These are phyloP conservation scores for Penicillium alfredii DNA, from an alignment of 495 filamentous ascomycete species.

Conservation along the genomic window DNA sequence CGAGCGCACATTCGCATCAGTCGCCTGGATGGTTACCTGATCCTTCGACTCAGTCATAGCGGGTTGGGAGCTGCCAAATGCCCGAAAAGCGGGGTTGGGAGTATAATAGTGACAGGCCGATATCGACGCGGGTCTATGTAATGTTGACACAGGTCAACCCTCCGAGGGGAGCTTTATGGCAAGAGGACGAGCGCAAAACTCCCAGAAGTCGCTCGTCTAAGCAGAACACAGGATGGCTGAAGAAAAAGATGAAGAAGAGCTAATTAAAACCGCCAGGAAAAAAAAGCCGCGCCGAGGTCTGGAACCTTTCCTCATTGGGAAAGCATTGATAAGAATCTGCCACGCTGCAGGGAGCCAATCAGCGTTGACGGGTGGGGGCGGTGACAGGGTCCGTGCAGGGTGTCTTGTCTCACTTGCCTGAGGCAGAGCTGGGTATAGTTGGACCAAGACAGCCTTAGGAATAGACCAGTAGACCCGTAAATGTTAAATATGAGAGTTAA, in stretches of 20 bases:
- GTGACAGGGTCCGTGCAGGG: slow-evolving; percentile 9
- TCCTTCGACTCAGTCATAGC: slow-evolving; percentile 29
- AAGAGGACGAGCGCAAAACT: slow-evolving; percentile 52
- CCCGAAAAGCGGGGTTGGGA: slow-evolving; percentile 10
- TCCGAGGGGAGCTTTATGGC: slow-evolving; percentile 38
- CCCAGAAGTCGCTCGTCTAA: slow-evolving; percentile 50
- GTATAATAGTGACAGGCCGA: no score
- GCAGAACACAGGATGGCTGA: background rate
- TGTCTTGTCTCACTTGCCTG: slow-evolving; percentile 1
- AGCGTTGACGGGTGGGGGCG: slow-evolving; percentile 2
- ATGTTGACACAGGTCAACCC: no score
- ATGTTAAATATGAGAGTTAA: no score
- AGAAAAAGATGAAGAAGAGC: slow-evolving; percentile 2
- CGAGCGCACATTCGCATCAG: slow-evolving; percentile 6
- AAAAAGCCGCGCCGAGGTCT: slow-evolving; percentile 12
- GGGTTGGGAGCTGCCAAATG: no score
- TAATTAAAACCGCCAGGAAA: slow-evolving; percentile 1
- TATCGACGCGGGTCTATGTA: no score
- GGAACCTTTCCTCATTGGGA: slow-evolving; percentile 24
- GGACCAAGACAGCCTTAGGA: no score
- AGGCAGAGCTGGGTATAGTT: background rate
- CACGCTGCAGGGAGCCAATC: slow-evolving; percentile 9
- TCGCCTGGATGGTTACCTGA: slow-evolving; percentile 22
- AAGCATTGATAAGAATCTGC: slow-evolving; percentile 21
- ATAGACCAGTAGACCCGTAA: no score